Base-by-base conservation (phyloP, 305 asterid species). In the Fraxinus angustifolia region DNA sequence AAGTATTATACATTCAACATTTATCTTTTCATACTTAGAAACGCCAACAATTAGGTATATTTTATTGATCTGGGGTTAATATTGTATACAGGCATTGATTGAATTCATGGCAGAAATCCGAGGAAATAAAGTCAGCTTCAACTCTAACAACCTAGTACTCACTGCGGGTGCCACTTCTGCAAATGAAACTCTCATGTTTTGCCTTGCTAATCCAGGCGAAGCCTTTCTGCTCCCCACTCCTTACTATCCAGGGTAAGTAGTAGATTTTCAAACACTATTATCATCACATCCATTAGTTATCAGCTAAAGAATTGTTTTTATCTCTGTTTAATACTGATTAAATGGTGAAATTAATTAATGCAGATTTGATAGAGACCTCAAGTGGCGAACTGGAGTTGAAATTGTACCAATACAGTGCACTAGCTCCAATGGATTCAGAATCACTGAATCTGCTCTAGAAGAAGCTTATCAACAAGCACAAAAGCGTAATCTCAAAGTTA, bases 361-460 rank as follows among this genome's bases (percentile, higher is more conserved):
- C 79, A 75, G 79, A 45, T 75, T 75, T 45, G 79, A 75, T 75
- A 75, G 79, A 75, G 79, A 75, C 8, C 79, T 75, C 16, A 75
- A 75, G 65, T 75, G 79, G 79, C 31, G 79, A 26, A 75, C 79
- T 6, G 79, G 5, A 12, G 79, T 42, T 6, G 67, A 75, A 45
- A 75, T 75, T 21, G 60, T 75, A 45, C 67, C 79, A 26, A 75
- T 75, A n/a, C 79, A 75, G 60, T 75, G 79, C 58, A 75, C 67
- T 11, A 75, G 79, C 79, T 35, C 60, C 38, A 75, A 45, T 75
- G 65, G 65, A 19, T 75, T 75, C 79, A 75, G 65, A 45, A 75
- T 75, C 23, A 75, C 79, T 19, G 34, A 75, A 75, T 40, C 79
- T 6, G 65, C 67, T 40, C 79, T 75, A 4, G 79, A 75, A 75